Percentiles rank a stretch among this genome's conserved stretches.
Conservation (phyloP, 768 basidiomycete species). For the Dendrothele bispora region DNA sequence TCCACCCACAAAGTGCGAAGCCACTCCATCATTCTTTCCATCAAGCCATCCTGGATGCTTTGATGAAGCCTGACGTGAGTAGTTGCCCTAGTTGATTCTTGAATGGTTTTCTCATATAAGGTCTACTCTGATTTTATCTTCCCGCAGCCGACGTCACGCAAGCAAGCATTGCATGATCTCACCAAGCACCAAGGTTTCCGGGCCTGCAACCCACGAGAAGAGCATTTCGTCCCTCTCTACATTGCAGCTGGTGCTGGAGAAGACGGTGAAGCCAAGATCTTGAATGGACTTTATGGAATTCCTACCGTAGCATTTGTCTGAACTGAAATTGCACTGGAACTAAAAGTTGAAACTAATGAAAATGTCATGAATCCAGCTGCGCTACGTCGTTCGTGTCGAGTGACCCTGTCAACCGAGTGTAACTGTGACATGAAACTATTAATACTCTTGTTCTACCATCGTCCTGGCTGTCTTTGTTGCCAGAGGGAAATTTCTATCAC, state of each 20-base stretch:
- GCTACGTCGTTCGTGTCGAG: too few relatives aligned
- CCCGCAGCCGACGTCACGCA: conserved; percentile 49
- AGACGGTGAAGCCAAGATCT: conserved; percentile 45
- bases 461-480: too few relatives aligned
- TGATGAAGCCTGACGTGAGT: conserved; percentile 50
- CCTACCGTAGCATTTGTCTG: conserved; percentile 73
- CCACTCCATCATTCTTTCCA: conserved; percentile 56
- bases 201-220: conserved; percentile 69
- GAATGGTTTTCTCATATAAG: too few relatives aligned
- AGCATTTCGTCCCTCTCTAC: conserved; percentile 82
- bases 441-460: too few relatives aligned
- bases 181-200: conserved; percentile 62
- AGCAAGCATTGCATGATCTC: conserved; percentile 54
- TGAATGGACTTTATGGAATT: conserved; percentile 55
- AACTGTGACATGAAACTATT: too few relatives aligned
- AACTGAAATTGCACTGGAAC: too few relatives aligned
- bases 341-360: too few relatives aligned
- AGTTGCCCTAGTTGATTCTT: neutral
- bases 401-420: too few relatives aligned
- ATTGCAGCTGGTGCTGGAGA: conserved; percentile 75
- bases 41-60: conserved; percentile 56
- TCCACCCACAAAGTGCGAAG: conserved; percentile 48
- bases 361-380: too few relatives aligned
- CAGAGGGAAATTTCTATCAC: too few relatives aligned
- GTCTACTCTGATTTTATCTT: conserved; percentile 1